Evolutionary conservation across 163 green algal genomes (phyloP), one percentile per base, ranked within the genome.

Genomic region (Chlorella variabilis): DNA sequence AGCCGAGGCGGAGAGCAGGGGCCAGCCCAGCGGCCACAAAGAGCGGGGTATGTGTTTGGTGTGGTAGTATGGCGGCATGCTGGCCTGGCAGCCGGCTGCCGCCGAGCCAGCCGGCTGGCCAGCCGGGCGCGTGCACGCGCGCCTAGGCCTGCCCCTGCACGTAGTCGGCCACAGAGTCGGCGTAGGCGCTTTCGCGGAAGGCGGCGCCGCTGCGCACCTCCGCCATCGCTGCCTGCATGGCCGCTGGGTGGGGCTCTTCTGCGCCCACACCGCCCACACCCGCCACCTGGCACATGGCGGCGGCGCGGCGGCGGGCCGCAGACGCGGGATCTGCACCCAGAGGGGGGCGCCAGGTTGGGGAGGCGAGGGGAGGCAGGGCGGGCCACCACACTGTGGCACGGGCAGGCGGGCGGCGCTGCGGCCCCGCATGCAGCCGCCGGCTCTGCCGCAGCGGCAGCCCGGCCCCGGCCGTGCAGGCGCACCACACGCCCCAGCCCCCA

Each of bases 201-300:
- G 66, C 77, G 21, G 66, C 39, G 1, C 77, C 77, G 73, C 62
- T 82, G 59, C 56, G 65, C 39, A 69, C 59, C 15, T 81, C 76
- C 0, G 13, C 34, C 58, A 82, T 67, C 13, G 70, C 77, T 2
- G 70, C 77, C 41, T 74, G 78, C 68, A 84, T 65, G 45, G 54
- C 58, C 2, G 15, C 34, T 0, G 77, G 77, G 38, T 71, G 48
- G 20, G 34, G 23, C 9, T 76, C 33, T 29, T 67, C 18, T 9
- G 33, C 56, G n/a, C 38, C 79, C 29, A 70, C 84, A 8, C 66
- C 41, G 17, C 85, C 75, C 75, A 88, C 77, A 38, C 82, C 84
- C 39, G 80, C 66, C 23, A 91, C 58, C 61, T 80, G 77, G 27
- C 49, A 65, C 70, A 91, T 71, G 17, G 87, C 83, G 62, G 83